phyloP scores from a whole-genome alignment of 2,329 filamentous ascomycete genomes.

The Penicillium sp. region DNA sequence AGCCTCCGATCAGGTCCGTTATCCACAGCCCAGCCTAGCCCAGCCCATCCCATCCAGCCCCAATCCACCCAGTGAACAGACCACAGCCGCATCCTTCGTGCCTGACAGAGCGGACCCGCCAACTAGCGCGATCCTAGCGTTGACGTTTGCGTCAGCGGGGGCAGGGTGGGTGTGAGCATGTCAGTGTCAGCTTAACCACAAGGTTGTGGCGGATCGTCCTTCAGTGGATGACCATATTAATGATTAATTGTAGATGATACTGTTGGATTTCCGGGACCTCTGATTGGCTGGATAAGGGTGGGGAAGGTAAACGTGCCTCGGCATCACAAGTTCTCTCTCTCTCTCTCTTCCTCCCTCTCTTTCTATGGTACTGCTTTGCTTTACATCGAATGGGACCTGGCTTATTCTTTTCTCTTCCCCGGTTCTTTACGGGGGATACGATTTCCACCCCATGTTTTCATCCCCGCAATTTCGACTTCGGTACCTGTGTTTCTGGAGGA shows the following conservation, averaged over 20 bases:
- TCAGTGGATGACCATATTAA: not conserved
- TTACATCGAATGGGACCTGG: too few relatives aligned
- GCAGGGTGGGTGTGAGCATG: not conserved
- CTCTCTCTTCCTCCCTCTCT: too few relatives aligned
- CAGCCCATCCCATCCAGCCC: not conserved
- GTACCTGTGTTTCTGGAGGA: too few relatives aligned
- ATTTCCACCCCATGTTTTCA: too few relatives aligned
- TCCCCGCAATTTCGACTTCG: too few relatives aligned
- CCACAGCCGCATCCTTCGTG: conserved; percentile 1
- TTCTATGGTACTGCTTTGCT: too few relatives aligned
- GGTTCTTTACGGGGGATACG: too few relatives aligned
- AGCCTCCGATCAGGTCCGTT: not conserved
- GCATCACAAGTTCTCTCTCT: not conserved
- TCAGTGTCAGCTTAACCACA: too few relatives aligned
- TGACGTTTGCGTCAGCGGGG: not conserved
- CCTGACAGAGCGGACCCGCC: not conserved
- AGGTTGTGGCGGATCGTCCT: too few relatives aligned
- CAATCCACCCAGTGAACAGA: not conserved
- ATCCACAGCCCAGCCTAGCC: not conserved
- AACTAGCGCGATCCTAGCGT: not conserved
- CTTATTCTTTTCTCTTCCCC: too few relatives aligned
- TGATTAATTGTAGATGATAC: not conserved
- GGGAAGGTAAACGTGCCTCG: not conserved
- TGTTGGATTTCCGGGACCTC: not conserved
- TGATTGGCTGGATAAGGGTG: not conserved